phyloP scores from a whole-genome alignment of 2,329 filamentous ascomycete species.

The Taxawa tesnikishii region DNA sequence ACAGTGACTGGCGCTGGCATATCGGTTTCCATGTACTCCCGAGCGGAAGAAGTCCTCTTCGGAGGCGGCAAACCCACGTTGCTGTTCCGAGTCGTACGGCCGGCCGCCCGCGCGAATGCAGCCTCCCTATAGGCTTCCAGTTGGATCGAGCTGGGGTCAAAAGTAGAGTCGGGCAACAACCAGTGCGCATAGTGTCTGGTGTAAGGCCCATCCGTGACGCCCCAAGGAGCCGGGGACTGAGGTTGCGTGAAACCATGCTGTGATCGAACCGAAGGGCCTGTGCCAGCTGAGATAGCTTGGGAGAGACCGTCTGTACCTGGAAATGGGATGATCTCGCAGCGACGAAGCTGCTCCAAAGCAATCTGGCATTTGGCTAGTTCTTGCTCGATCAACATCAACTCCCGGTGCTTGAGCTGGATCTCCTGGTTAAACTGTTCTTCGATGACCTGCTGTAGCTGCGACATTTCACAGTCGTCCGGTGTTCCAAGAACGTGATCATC shows the following conservation, averaged over 20 bases:
- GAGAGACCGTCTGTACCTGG: slow-evolving; percentile 59
- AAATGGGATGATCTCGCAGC: slow-evolving; percentile 86
- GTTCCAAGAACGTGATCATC: no score
- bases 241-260: slow-evolving; percentile 53
- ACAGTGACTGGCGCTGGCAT: slow-evolving; percentile 39
- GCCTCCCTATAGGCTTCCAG: slow-evolving; percentile 10
- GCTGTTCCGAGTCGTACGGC: slow-evolving; percentile 68
- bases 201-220: slow-evolving; percentile 84
- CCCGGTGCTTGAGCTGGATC: slow-evolving; percentile 86
- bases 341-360: slow-evolving; percentile 82
- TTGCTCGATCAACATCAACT: slow-evolving; percentile 86
- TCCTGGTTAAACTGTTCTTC: slow-evolving; percentile 83
- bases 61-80: slow-evolving; percentile 40
- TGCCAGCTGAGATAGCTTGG: slow-evolving; percentile 58
- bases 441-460: slow-evolving; percentile 56
- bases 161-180: slow-evolving; percentile 79
- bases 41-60: slow-evolving; percentile 40
- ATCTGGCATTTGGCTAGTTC: slow-evolving; percentile 93
- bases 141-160: slow-evolving; percentile 44
- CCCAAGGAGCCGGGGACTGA: slow-evolving; percentile 74
- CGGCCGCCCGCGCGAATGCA: slow-evolving; percentile 36
- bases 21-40: slow-evolving; percentile 49
- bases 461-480: slow-evolving; percentile 25
- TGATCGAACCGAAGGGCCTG: slow-evolving; percentile 56
- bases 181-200: slow-evolving; percentile 90